These are phyloP conservation scores for Sporothrix mexicana DNA, from an alignment of 2,329 filamentous ascomycete species.

Conservation along the genomic window DNA sequence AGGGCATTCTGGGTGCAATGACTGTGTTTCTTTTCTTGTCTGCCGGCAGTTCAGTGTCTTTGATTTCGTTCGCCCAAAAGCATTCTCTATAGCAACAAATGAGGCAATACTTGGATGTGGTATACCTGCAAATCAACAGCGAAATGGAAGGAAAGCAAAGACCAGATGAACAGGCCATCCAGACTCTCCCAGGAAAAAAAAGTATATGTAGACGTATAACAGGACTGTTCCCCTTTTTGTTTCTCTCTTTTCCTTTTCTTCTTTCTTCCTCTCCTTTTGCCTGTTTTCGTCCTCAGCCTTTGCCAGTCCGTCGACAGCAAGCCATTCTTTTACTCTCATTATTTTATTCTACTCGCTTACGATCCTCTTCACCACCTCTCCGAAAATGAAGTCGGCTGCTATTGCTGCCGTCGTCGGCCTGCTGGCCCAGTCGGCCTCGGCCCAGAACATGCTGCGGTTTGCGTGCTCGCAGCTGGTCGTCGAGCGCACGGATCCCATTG, in stretches of 20 bases:
- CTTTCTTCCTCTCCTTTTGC: background rate
- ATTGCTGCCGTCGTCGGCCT: constrained; percentile 38
- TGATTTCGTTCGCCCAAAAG: too few relatives aligned
- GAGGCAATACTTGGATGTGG: background rate
- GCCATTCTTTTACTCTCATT: background rate
- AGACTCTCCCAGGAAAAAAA: background rate
- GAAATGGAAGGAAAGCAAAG: background rate
- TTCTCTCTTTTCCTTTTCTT: background rate
- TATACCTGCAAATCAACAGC: background rate
- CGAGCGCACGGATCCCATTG: constrained; percentile 54
- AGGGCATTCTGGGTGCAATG: background rate
- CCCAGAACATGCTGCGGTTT: constrained; percentile 54
- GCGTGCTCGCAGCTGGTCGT: constrained; percentile 56
- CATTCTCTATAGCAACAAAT: background rate
- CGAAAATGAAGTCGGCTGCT: constrained; percentile 32
- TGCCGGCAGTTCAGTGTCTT: constrained; percentile 4
- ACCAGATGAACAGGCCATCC: background rate
- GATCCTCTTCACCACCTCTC: too few relatives aligned
- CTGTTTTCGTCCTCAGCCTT: constrained; percentile 20
- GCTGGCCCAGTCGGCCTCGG: constrained; percentile 42
- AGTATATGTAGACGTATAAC: constrained; percentile 27
- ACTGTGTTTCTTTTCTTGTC: background rate
- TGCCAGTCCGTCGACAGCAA: constrained; percentile 2
- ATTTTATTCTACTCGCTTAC: too few relatives aligned
- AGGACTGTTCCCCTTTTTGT: background rate